Percentiles rank a stretch among this genome's conserved stretches.
Conservation (phyloP, 1,284 basidiomycete genomes). For the Marasmius oreades region DNA sequence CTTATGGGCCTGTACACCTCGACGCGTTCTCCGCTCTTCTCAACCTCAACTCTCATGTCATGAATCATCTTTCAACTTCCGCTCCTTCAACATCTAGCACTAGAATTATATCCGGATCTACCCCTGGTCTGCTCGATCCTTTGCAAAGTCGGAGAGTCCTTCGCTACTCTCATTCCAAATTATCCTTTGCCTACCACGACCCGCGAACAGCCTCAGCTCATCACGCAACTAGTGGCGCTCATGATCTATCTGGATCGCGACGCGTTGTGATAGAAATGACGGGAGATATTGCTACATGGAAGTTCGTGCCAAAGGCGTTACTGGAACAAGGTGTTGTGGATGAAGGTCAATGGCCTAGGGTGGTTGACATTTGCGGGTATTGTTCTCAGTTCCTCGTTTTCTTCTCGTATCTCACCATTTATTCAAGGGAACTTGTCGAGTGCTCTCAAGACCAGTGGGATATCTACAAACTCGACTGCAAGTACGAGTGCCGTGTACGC, state of each 20-base stretch:
- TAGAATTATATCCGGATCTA: slow-evolving; percentile 29
- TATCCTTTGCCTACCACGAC: slow-evolving; percentile 68
- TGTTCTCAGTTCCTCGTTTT: slow-evolving; percentile 24
- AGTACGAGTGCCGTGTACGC: slow-evolving; percentile 60
- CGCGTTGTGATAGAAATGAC: slow-evolving; percentile 66
- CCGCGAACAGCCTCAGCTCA: slow-evolving; percentile 54
- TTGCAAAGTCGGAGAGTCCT: slow-evolving; percentile 57
- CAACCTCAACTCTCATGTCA: background rate
- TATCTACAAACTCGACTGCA: slow-evolving; percentile 72
- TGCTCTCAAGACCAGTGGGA: slow-evolving; percentile 77
- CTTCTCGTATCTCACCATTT: slow-evolving; percentile 4
- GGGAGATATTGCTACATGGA: slow-evolving; percentile 55
- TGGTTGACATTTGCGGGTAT: slow-evolving; percentile 67
- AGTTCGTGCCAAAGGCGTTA: slow-evolving; percentile 69
- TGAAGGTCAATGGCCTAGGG: slow-evolving; percentile 68
- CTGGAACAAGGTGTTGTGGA: slow-evolving; percentile 50
- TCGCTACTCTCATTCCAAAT: slow-evolving; percentile 45
- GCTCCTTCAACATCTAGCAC: slow-evolving; percentile 7
- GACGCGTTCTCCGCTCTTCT: background rate
- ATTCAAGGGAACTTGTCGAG: slow-evolving; percentile 42
- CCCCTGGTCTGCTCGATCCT: slow-evolving; percentile 58
- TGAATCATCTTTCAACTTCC: slow-evolving; percentile 2
- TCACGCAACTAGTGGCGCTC: slow-evolving; percentile 34
- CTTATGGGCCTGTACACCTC: background rate
- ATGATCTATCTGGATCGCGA: slow-evolving; percentile 52